A percentile compares a stretch with the other conserved stretches of the same genome.
phyloP scores from a whole-genome alignment of 345 rosid genomes.

The Pistacia vera region DNA sequence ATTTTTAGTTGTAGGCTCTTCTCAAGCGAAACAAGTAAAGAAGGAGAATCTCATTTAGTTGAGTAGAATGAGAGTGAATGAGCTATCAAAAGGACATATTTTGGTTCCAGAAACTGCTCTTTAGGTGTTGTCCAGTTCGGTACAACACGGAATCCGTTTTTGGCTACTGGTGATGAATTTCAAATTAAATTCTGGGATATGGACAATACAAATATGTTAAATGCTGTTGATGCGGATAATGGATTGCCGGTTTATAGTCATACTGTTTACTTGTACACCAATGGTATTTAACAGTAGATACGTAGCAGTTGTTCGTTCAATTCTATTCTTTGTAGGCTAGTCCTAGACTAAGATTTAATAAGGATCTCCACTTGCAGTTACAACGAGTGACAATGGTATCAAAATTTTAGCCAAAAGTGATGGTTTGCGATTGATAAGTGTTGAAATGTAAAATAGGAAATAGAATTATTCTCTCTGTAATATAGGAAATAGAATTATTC shows the following conservation, averaged over 20 bases:
- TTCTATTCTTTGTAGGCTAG: slow-evolving; percentile 44
- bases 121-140: slow-evolving; percentile 64
- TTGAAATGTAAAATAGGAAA: too few relatives aligned
- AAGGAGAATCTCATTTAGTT: slow-evolving; percentile 63
- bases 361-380: slow-evolving; percentile 57
- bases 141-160: slow-evolving; percentile 60
- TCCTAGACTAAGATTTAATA: slow-evolving; percentile 65
- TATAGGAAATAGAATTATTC: too few relatives aligned
- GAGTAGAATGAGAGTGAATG: slow-evolving; percentile 82
- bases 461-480: too few relatives aligned
- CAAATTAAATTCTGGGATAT: slow-evolving; percentile 73
- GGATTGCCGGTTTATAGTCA: slow-evolving; percentile 56
- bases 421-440: slow-evolving; percentile 49
- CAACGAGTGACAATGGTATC: slow-evolving; percentile 61
- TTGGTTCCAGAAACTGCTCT: slow-evolving; percentile 62
- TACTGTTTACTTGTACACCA: background rate
- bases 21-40: slow-evolving; percentile 75
- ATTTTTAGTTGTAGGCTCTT: slow-evolving; percentile 48
- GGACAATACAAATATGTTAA: slow-evolving; percentile 49
- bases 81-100: slow-evolving; percentile 52
- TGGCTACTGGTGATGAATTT: slow-evolving; percentile 72
- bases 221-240: slow-evolving; percentile 56
- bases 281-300: background rate
- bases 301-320: background rate
- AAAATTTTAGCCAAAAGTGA: slow-evolving; percentile 54